Conservation (phyloP, 331 rosid species). For the Pyrus hybrid region DNA sequence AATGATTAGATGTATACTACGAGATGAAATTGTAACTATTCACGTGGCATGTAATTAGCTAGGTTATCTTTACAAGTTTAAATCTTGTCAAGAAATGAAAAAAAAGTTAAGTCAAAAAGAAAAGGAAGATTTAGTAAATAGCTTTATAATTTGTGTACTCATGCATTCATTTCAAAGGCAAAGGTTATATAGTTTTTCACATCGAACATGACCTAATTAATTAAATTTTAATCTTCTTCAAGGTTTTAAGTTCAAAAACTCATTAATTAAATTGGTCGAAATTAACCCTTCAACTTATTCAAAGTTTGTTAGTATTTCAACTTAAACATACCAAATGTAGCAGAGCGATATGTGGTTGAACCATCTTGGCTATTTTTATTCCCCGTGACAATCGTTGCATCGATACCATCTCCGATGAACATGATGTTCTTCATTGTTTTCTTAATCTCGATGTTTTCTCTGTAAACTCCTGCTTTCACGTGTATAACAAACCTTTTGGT, state of each 20-base stretch:
- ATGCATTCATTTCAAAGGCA: no score
- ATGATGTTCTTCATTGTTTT: conserved; percentile 35
- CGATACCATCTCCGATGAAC: conserved; percentile 75
- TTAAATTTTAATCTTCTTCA: neutral
- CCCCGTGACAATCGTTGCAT: conserved; percentile 40
- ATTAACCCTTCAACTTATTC: neutral
- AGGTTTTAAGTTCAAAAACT: no score
- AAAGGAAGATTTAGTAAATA: no score
- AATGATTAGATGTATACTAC: neutral
- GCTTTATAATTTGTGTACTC: no score
- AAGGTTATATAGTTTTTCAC: no score
- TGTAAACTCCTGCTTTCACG: conserved; percentile 62
- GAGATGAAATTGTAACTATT: no score
- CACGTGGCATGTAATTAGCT: no score
- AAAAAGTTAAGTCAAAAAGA: no score
- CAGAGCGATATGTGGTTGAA: conserved; percentile 63
- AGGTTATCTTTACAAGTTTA: no score
- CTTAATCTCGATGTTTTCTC: conserved; percentile 39
- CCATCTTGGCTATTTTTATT: conserved; percentile 24
- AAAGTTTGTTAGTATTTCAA: neutral
- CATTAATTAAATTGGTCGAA: no score
- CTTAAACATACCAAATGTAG: conserved; percentile 63
- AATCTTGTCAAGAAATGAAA: no score
- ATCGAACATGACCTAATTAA: no score
- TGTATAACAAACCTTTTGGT: conserved; percentile 38